Percentiles rank a stretch among this genome's conserved stretches.
These are phyloP conservation scores for Podaxis sp. DNA, from an alignment of 768 basidiomycete genomes.

Conservation along the genomic window DNA sequence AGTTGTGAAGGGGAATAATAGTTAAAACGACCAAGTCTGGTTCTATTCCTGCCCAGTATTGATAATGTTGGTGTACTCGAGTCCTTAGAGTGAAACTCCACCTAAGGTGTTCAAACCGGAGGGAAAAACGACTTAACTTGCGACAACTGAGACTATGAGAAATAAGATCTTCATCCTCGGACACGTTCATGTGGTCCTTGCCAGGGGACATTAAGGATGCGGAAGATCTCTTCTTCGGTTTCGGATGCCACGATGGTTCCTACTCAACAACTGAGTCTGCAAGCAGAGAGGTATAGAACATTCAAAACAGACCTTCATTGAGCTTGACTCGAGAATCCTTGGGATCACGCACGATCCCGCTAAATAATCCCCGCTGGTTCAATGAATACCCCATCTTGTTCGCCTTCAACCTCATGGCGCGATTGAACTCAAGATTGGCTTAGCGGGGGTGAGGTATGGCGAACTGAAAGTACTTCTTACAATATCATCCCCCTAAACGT, in stretches of 20 bases:
- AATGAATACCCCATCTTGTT: conserved; percentile 78
- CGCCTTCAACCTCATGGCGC: conserved; percentile 84
- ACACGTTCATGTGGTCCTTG: conserved; percentile 78
- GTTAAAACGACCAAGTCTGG: background rate
- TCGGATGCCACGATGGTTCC: conserved; percentile 75
- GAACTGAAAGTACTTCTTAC: conserved; percentile 34
- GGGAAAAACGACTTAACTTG: background rate
- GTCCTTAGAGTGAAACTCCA: background rate
- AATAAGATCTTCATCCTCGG: conserved; percentile 30
- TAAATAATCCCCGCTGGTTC: conserved; percentile 84
- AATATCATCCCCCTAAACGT: conserved; percentile 78
- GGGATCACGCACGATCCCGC: conserved; percentile 70
- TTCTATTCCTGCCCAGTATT: background rate
- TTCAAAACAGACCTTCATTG: conserved; percentile 44
- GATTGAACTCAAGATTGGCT: conserved; percentile 69
- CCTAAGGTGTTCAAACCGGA: background rate
- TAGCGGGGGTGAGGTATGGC: background rate
- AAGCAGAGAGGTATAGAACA: background rate
- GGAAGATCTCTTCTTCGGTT: conserved; percentile 87
- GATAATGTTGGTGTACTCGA: background rate
- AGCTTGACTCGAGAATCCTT: conserved; percentile 60
- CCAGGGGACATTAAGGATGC: conserved; percentile 77
- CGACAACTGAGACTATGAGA: background rate
- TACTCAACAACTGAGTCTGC: conserved; percentile 23
- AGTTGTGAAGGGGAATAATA: background rate